Evolutionary conservation across 2,329 filamentous ascomycete species (phyloP), one percentile per base, ranked within the genome.

Genomic region (Aulographum hederae): DNA sequence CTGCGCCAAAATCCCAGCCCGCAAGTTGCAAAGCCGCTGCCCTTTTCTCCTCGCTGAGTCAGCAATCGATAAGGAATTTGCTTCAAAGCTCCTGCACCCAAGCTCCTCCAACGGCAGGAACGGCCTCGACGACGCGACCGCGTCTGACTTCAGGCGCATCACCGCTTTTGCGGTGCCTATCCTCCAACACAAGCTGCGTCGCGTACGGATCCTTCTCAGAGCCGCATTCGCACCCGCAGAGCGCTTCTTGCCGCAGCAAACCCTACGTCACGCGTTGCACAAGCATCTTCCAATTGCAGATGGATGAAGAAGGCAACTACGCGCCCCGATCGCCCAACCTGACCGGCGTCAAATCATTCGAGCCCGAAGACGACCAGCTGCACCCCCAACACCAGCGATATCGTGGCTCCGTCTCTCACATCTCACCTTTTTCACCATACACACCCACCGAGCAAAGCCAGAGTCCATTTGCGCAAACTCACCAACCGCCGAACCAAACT

Each of bases 281-380:
- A 37, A 19, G 20, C 5, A 27, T 35, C 3, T 25, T 21, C n/a
- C 27, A 17, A 13, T 14, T 40, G 42, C 44, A 47, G 19, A 50
- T 52, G 43, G 46, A 45, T 34, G 43, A 45, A 39, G 33, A 38
- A 4, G 31, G 38, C n/a, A 38, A 44, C 26, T 58, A 53, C 42
- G 51, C 54, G 29, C 57, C 58, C 28, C 51, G 52, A 37, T 52
- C 50, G 33, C 56, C 56, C 34, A 52, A 57, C 39, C 55, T 69
- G 41, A 64, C 65, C 38, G 57, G 53, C 45, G 56, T 61, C 45
- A 46, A 58, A 41, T 44, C 54, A 35, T 44, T 51, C 42, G 48
- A 56, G 39, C 47, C 43, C 35, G 45, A 54, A 38, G n/a, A n/a
- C n/a, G 15, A 11, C 14, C 14, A 10, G 10, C 25, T 21, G 10